Conservation (phyloP, 1,284 basidiomycete genomes). For the Macrocystidia cucumis region DNA sequence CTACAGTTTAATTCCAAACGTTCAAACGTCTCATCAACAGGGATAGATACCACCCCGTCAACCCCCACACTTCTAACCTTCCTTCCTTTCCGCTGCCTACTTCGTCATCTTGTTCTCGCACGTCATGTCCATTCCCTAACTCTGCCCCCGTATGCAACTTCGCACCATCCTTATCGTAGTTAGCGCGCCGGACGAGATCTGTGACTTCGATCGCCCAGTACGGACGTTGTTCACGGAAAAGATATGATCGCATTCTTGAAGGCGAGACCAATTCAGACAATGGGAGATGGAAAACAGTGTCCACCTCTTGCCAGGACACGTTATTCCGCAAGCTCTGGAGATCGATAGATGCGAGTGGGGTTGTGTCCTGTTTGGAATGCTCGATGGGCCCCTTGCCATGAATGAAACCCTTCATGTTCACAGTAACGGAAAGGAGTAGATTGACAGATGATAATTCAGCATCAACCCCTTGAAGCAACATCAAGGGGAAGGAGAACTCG, state of each 20-base stretch:
- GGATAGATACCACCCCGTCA: slow-evolving; percentile 76
- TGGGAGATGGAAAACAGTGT: slow-evolving; percentile 63
- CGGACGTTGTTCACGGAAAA: slow-evolving; percentile 50
- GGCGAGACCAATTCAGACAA: slow-evolving; percentile 40
- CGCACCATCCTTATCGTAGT: no score
- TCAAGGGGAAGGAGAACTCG: background rate
- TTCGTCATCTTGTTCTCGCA: slow-evolving; percentile 23
- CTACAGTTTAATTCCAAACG: slow-evolving; percentile 27
- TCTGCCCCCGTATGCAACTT: slow-evolving; percentile 15
- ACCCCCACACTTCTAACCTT: slow-evolving; percentile 67
- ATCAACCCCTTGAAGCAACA: no score
- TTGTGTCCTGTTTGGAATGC: slow-evolving; percentile 21
- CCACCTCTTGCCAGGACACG: slow-evolving; percentile 58
- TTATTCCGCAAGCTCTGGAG: slow-evolving; percentile 35
- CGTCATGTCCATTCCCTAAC: slow-evolving; percentile 18
- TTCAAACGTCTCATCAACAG: slow-evolving; percentile 46
- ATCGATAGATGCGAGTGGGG: slow-evolving; percentile 53
- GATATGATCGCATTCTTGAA: slow-evolving; percentile 36
- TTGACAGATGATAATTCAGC: slow-evolving; percentile 3
- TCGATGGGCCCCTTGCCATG: slow-evolving; percentile 21
- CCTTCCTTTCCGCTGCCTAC: slow-evolving; percentile 33
- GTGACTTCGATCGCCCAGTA: slow-evolving; percentile 68
- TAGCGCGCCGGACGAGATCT: slow-evolving; percentile 41
- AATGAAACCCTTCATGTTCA: slow-evolving; percentile 50
- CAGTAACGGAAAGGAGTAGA: slow-evolving; percentile 10